Conservation (phyloP, 1,284 basidiomycete species). For the Ceratobasidium sp. region DNA sequence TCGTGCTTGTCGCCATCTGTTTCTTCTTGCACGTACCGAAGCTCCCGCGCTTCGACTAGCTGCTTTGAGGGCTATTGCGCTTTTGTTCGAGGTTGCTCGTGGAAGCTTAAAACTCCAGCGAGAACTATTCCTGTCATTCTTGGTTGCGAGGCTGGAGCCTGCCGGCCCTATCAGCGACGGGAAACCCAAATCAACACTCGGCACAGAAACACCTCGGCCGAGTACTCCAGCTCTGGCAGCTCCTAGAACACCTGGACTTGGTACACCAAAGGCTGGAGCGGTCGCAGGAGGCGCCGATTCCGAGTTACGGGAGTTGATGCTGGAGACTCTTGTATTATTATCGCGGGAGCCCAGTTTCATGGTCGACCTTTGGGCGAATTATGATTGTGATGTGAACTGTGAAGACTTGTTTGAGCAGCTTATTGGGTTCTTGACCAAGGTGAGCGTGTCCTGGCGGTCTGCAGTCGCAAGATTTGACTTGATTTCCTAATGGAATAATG, state of each 20-base stretch:
- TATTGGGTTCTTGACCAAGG: conserved; percentile 90
- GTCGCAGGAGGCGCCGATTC: conserved; percentile 67
- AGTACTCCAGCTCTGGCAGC: conserved; percentile 23
- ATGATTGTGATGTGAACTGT: conserved; percentile 96
- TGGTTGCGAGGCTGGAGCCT: conserved; percentile 75
- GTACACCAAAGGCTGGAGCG: conserved; percentile 65
- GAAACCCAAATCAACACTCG: background rate
- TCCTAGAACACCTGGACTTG: conserved; percentile 29
- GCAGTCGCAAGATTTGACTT: background rate
- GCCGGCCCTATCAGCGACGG: conserved; percentile 25
- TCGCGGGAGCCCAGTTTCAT: conserved; percentile 88
- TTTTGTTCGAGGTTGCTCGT: conserved; percentile 90
- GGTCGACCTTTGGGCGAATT: conserved; percentile 96
- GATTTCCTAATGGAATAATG: background rate
- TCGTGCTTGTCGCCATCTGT: conserved; percentile 94
- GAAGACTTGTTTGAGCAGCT: conserved; percentile 95
- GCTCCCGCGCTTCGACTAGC: conserved; percentile 82
- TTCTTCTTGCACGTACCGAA: conserved; percentile 93
- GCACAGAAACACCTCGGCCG: conserved; percentile 33
- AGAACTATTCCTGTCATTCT: conserved; percentile 94
- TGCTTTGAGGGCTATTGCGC: conserved; percentile 87
- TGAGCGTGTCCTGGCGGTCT: conserved; percentile 53
- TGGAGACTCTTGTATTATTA: conserved; percentile 89
- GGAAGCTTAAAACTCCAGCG: conserved; percentile 94
- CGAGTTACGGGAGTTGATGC: conserved; percentile 89